A percentile compares a stretch with the other conserved stretches of the same genome.
Evolutionary conservation across 805 yeast genomes (phyloP).

Genomic region (Nadsonia fulvescens): DNA sequence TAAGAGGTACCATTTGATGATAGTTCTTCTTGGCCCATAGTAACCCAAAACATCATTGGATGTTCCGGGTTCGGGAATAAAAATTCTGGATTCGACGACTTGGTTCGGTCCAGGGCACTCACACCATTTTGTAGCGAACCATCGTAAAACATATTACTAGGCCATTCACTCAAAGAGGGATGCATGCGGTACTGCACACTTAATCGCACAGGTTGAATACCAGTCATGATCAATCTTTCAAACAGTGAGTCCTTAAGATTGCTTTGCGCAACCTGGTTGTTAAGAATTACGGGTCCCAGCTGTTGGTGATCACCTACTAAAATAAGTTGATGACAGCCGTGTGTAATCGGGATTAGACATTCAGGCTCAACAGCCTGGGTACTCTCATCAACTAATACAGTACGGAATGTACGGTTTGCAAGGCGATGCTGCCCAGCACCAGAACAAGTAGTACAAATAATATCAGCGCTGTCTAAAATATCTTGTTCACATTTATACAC

Average conservation of each 20-base stretch:
- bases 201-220: slow-evolving; percentile 68
- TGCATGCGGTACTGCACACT: slow-evolving; percentile 95
- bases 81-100: slow-evolving; percentile 37
- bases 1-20: slow-evolving; percentile 66
- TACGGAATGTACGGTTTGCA: slow-evolving; percentile 36
- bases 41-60: slow-evolving; percentile 96
- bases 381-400: slow-evolving; percentile 80
- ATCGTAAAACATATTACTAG: slow-evolving; percentile 83
- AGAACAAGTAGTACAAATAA: slow-evolving; percentile 80
- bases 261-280: slow-evolving; percentile 65
- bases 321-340: slow-evolving; percentile 77
- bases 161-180: slow-evolving; percentile 71
- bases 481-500: slow-evolving; percentile 30
- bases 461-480: slow-evolving; percentile 42
- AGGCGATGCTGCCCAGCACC: slow-evolving; percentile 75
- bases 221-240: slow-evolving; percentile 67
- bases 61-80: slow-evolving; percentile 80
- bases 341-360: slow-evolving; percentile 70
- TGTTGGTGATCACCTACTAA: slow-evolving; percentile 94
- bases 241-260: slow-evolving; percentile 76
- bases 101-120: slow-evolving; percentile 49
- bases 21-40: slow-evolving; percentile 76
- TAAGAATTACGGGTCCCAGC: slow-evolving; percentile 78
- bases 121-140: slow-evolving; percentile 88
- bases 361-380: slow-evolving; percentile 93